Conservation (phyloP, 2,329 filamentous ascomycete species). For the Ascochyta lentis region DNA sequence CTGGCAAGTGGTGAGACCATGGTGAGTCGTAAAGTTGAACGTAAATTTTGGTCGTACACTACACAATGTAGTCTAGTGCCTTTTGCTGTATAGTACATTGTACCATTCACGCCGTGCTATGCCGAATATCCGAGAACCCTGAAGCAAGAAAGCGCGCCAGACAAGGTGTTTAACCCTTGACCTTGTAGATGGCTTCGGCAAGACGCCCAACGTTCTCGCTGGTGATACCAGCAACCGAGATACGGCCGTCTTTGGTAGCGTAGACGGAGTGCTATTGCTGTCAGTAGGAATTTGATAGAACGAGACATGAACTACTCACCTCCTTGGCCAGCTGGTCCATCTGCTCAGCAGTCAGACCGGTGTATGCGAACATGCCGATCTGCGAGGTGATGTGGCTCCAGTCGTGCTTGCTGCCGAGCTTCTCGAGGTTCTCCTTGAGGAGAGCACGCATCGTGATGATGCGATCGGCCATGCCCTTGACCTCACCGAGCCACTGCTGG, state of each 20-base stretch:
- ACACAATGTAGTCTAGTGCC: constrained; percentile 15
- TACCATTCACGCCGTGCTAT: constrained; percentile 28
- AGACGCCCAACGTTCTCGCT: constrained; percentile 78
- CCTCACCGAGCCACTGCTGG: constrained; percentile 93
- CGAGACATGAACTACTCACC: constrained; percentile 51
- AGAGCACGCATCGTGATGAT: constrained; percentile 98
- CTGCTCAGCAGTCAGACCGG: constrained; percentile 86
- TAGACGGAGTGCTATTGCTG: constrained; percentile 81
- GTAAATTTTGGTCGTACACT: constrained; percentile 12
- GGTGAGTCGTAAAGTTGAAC: background rate
- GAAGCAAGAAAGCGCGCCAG: constrained; percentile 8
- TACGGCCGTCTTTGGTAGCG: constrained; percentile 89
- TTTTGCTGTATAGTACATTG: constrained; percentile 28
- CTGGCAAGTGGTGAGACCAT: background rate
- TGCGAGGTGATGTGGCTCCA: constrained; percentile 97
- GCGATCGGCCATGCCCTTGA: constrained; percentile 98
- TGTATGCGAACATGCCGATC: constrained; percentile 99
- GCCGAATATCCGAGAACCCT: constrained; percentile 16
- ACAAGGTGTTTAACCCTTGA: constrained; percentile 65
- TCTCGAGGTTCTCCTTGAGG: constrained; percentile 93
- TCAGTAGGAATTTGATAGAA: constrained; percentile 16
- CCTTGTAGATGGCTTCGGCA: constrained; percentile 83
- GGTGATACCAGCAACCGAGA: constrained; percentile 86
- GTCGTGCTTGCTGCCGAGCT: constrained; percentile 93
- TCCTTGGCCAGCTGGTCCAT: constrained; percentile 93